Evolutionary conservation across 305 asterid species (phyloP).

Genomic region (Salvia sclarea): DNA sequence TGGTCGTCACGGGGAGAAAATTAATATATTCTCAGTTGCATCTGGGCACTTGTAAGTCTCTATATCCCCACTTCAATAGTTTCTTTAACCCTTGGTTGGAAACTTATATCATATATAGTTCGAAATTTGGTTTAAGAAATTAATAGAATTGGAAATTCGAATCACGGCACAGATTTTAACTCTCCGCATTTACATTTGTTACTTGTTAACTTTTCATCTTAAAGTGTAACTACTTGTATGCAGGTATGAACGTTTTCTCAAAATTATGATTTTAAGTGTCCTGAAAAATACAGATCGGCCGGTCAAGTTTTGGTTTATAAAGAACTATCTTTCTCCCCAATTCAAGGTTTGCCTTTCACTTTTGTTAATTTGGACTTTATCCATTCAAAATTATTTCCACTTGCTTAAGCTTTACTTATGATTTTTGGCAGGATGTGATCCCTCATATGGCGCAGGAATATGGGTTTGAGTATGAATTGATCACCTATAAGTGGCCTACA

Average conservation of each 20-base stretch:
- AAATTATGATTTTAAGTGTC: constrained; percentile 93
- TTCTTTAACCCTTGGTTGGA: constrained; percentile 5
- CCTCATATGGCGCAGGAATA: constrained; percentile 95
- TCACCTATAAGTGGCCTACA: constrained; percentile 99
- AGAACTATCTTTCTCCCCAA: constrained; percentile 98
- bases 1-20: constrained; percentile 76
- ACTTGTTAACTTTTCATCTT: constrained; percentile 22
- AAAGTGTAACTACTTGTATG: constrained; percentile 35
- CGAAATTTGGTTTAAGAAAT: not conserved
- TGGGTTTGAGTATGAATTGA: constrained; percentile 89
- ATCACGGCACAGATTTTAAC: not conserved
- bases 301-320: constrained; percentile 97
- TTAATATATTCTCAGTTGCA: constrained; percentile 95
- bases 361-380: constrained; percentile 9
- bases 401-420: constrained; percentile 16
- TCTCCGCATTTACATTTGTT: constrained; percentile 24
- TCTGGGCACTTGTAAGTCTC: constrained; percentile 94
- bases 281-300: constrained; percentile 89
- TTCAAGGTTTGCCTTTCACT: constrained; percentile 66
- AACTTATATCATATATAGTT: not conserved
- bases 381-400: constrained; percentile 7
- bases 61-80: constrained; percentile 20
- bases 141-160: not conserved
- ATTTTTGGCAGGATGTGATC: constrained; percentile 74
- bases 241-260: constrained; percentile 97